Conservation (phyloP, 192 early-diverging fungal species). For the Phlyctochytrium arcticum region DNA sequence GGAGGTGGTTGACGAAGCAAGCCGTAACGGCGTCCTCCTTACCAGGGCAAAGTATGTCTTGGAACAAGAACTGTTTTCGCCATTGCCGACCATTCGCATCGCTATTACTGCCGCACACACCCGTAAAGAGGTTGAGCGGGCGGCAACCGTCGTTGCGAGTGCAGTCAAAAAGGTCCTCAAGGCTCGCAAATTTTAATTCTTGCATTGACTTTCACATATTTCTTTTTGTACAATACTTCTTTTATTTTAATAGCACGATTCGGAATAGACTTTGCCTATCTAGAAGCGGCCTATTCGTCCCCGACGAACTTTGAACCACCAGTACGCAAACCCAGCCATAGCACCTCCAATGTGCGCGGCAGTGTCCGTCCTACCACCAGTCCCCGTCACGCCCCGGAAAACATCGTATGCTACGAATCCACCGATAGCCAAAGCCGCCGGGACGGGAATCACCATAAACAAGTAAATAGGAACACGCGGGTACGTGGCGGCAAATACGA, state of each 20-base stretch:
- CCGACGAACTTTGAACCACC: slow-evolving; percentile 18
- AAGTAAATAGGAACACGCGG: slow-evolving; percentile 29
- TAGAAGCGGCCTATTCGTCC: background rate
- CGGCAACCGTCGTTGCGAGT: slow-evolving; percentile 69
- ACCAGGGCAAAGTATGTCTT: slow-evolving; percentile 83
- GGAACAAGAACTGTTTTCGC: slow-evolving; percentile 69
- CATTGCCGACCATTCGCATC: slow-evolving; percentile 80
- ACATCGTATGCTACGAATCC: slow-evolving; percentile 38
- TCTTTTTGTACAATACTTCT: background rate
- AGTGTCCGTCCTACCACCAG: slow-evolving; percentile 26
- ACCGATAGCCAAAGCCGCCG: slow-evolving; percentile 29
- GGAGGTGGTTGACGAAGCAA: slow-evolving; percentile 70
- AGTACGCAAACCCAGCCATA: slow-evolving; percentile 27
- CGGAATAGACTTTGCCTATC: background rate
- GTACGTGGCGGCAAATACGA: slow-evolving; percentile 30
- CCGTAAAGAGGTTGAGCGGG: slow-evolving; percentile 82
- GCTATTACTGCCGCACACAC: slow-evolving; percentile 69
- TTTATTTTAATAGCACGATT: background rate
- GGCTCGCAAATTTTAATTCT: background rate
- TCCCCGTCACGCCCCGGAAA: slow-evolving; percentile 23
- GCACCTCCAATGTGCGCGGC: slow-evolving; percentile 42
- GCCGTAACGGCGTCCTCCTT: slow-evolving; percentile 80
- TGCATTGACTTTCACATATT: background rate
- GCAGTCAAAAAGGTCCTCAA: slow-evolving; percentile 51
- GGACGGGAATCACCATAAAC: slow-evolving; percentile 33